Conservation (phyloP, 768 basidiomycete species). For the Lactarius vividus region DNA sequence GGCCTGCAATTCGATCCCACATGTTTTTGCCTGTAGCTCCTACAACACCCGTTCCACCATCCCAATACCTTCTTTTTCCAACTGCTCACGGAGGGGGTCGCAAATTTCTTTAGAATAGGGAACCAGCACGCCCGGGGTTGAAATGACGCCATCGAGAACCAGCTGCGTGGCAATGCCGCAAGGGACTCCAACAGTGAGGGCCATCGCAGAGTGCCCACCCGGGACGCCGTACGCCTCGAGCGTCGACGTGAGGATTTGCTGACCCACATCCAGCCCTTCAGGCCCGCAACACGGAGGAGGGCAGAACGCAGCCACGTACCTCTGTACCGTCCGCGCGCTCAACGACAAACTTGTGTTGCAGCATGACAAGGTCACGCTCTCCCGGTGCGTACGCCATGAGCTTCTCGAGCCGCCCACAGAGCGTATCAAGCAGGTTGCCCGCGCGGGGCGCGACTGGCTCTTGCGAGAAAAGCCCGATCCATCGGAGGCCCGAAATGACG, state of each 20-base stretch:
- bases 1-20: background rate
- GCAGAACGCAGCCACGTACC: slow-evolving; percentile 38
- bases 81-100: slow-evolving; percentile 60
- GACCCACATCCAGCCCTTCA: slow-evolving; percentile 14
- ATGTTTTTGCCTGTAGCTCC: slow-evolving; percentile 19
- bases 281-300: background rate
- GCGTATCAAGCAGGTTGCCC: slow-evolving; percentile 85
- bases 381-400: slow-evolving; percentile 90
- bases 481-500: slow-evolving; percentile 85
- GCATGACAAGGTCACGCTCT: slow-evolving; percentile 94
- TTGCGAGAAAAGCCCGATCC: slow-evolving; percentile 89
- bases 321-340: slow-evolving; percentile 80
- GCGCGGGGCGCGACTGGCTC: slow-evolving; percentile 60
- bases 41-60: slow-evolving; percentile 67
- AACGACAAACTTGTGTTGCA: slow-evolving; percentile 97
- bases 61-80: slow-evolving; percentile 76
- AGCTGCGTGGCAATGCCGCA: slow-evolving; percentile 93
- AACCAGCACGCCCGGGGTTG: slow-evolving; percentile 72
- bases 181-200: slow-evolving; percentile 85
- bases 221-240: slow-evolving; percentile 85
- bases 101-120: slow-evolving; percentile 88
- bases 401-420: slow-evolving; percentile 85
- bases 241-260: slow-evolving; percentile 89
- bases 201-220: slow-evolving; percentile 86
- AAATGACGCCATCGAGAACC: slow-evolving; percentile 83